A percentile compares a stretch with the other conserved stretches of the same genome.
Conservation (phyloP, 345 rosid species). For the Crucihimalaya himalaica region DNA sequence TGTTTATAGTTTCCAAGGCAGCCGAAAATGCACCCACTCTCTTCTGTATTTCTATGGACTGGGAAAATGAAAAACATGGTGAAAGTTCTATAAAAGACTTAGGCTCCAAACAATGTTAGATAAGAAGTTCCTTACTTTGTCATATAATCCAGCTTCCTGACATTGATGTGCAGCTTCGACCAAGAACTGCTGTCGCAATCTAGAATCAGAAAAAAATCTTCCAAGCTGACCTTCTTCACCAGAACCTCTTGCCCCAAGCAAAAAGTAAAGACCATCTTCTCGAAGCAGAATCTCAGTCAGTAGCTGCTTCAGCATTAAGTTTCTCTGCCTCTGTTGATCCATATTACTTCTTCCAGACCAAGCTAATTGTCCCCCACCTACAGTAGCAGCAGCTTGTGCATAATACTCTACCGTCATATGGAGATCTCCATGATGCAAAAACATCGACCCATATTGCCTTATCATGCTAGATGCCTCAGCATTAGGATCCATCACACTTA, state of each 20-base stretch:
- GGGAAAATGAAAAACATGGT: constrained; percentile 28
- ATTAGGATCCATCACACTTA: constrained; percentile 83
- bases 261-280: constrained; percentile 76
- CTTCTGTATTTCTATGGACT: constrained; percentile 92
- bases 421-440: constrained; percentile 73
- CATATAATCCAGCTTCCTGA: constrained; percentile 89
- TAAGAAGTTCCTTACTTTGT: constrained; percentile 60
- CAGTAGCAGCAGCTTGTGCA: constrained; percentile 94
- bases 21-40: constrained; percentile 89
- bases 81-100: background rate
- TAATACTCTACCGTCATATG: constrained; percentile 84
- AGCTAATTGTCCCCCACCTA: constrained; percentile 88
- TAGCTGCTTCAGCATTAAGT: constrained; percentile 85
- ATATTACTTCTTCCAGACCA: constrained; percentile 78
- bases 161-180: constrained; percentile 87
- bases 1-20: constrained; percentile 88
- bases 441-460: constrained; percentile 88
- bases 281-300: constrained; percentile 84
- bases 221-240: constrained; percentile 94
- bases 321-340: constrained; percentile 93
- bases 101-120: constrained; percentile 8
- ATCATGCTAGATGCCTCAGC: constrained; percentile 92
- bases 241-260: constrained; percentile 84
- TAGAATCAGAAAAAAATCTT: constrained; percentile 65
- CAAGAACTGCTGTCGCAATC: constrained; percentile 76